Evolutionary conservation across 1,139 yeast species (phyloP), one percentile per base, ranked within the genome.

Genomic region (Candida tunisiensis): DNA sequence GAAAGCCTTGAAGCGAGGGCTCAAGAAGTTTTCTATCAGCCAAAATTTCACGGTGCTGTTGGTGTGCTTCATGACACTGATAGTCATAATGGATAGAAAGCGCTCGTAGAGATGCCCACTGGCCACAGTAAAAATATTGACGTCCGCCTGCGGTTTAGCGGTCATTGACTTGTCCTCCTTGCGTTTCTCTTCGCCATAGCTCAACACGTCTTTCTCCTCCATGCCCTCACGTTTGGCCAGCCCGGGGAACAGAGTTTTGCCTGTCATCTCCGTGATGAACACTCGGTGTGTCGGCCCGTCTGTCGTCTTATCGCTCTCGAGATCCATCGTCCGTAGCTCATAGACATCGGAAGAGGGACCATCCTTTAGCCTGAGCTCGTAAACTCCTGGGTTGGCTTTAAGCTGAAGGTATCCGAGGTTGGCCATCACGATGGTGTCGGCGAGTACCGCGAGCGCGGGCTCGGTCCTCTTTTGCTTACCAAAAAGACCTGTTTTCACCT

Each of bases 61-160:
- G 0, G 88, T 68, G 36, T 74, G 69, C 18, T 60, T 53, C 59
- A 67, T 63, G 1, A 82, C 83, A 3, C 92, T 74, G 1, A 71
- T 67, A 28, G 79, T 71, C 94, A 85, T 83, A 14, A 75, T 74
- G 18, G 73, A 61, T 31, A 77, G 47, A 24, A 77, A 60, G 31
- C 79, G 56, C 44, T 85, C 95, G 44, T 83, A 80, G 21, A 69
- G 49, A 30, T 66, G 75, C 0, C 93, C 93, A 34, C 83, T 69
- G 1, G 93, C 85, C 20, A 82, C 73, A 0, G 92, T 65, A 48
- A 82, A 83, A 21, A 85, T 73, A 47, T 88, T 80, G 28, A 85
- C 66, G 13, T 69, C 77, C 0, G 85, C 77, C 21, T 44, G 40
- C 21, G 41, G 36, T 19, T 34, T 34, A 10, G 24, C 25, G n/a